Base-by-base conservation (phyloP, 164 flowering plant genomes). In the Vitis amurensis region DNA sequence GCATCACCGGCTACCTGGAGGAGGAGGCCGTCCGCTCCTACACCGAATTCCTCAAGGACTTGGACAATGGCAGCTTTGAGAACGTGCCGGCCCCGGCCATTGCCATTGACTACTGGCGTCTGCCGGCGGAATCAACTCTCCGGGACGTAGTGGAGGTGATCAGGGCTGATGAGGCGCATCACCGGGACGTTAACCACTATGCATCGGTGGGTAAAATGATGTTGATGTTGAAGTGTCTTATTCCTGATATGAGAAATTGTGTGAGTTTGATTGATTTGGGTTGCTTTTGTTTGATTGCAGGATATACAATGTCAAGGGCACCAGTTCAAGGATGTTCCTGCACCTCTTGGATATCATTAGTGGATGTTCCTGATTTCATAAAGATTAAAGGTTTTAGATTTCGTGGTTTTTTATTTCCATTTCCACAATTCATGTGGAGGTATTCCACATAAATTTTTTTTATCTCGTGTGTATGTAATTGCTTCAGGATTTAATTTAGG, bases 111-210 rank as follows among this genome's bases (percentile, higher is more conserved):
- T 78, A 78, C 71, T 78, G 81, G 81, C 37, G 71, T 50, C 61
- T 78, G 47, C 78, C 81, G 9, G 57, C 47, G 50, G 65, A 75
- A 19, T 52, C 81, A 2, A 78, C 70, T 9, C 76, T 78, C 7
- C 63, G 51, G 61, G 81, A 75, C 64, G 81, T 78, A 30, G 61
- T 78, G 11, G 55, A 57, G 37, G 81, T 78, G 16, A 72, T 78
- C 12, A 59, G 81, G 1, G 81, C 81, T 47, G 81, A 78, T 53
- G 81, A 78, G 60, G 79, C 79, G 23, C 81, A 78, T 61, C 81
- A 78, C 37, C 73, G 81, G 0, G 81, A 78, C 57, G 70, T 78
- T 56, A 78, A 78, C 68, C 81, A 78, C 56, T 78, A 67, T 69
- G 81, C 81, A 59, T 78, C 81, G 30, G 81, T 78, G 44, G 7